Evolutionary conservation across 306 rosid species (phyloP).

Genomic region (Hippophae tibetana): DNA sequence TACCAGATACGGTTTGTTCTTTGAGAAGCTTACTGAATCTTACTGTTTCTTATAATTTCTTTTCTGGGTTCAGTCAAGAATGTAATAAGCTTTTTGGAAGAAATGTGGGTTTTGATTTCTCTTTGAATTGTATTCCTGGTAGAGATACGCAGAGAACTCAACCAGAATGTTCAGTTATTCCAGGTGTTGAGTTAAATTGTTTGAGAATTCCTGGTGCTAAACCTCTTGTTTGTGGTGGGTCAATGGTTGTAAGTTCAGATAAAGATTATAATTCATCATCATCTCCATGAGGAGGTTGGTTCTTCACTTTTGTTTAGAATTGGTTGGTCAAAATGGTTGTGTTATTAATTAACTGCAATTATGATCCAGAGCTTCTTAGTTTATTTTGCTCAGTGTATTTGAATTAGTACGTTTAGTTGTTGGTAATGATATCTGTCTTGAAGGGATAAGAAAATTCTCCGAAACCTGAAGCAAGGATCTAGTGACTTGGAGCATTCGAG

Average conservation of each 20-base stretch:
- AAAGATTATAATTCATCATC: slow-evolving; percentile 21
- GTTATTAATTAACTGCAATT: slow-evolving; percentile 31
- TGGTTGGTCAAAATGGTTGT: slow-evolving; percentile 28
- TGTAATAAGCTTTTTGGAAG: slow-evolving; percentile 45
- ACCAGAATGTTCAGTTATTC: slow-evolving; percentile 72
- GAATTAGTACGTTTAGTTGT: slow-evolving; percentile 17
- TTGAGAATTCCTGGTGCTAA: slow-evolving; percentile 66
- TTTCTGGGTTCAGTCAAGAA: slow-evolving; percentile 85
- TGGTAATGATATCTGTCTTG: slow-evolving; percentile 4
- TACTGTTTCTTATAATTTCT: slow-evolving; percentile 82
- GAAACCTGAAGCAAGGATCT: background rate
- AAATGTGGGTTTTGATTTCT: slow-evolving; percentile 83
- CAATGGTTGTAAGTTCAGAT: slow-evolving; percentile 22
- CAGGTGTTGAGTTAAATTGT: slow-evolving; percentile 76
- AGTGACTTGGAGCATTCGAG: background rate
- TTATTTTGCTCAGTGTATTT: slow-evolving; percentile 21
- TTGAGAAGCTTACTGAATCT: slow-evolving; percentile 58
- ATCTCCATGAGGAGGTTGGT: slow-evolving; percentile 37
- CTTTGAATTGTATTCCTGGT: slow-evolving; percentile 80
- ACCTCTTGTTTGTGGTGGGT: slow-evolving; percentile 75
- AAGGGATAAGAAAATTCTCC: slow-evolving; percentile 4
- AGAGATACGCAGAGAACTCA: slow-evolving; percentile 71
- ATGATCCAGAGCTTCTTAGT: slow-evolving; percentile 30
- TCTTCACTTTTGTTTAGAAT: slow-evolving; percentile 12
- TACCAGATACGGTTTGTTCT: slow-evolving; percentile 72